Conservation (phyloP, 2,329 filamentous ascomycete species). For the Hirsutella rhossiliensis region DNA sequence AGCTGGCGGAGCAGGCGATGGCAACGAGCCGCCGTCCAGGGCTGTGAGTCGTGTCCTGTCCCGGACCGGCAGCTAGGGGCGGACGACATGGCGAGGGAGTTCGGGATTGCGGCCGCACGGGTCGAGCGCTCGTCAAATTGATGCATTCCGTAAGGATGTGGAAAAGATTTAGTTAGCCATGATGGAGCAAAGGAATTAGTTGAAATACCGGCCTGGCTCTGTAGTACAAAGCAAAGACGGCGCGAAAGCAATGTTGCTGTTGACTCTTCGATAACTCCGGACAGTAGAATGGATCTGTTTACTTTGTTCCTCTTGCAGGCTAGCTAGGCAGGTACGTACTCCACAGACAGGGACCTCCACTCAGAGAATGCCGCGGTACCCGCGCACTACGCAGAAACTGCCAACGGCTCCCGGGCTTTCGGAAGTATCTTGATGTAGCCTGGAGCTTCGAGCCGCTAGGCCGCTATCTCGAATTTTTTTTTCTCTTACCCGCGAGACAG, state of each 20-base stretch:
- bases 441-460: conserved; percentile 11
- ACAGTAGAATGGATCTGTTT: conserved; percentile 10
- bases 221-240: background rate
- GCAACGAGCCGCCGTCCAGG: conserved; percentile 36
- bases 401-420: background rate
- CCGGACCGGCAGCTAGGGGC: background rate
- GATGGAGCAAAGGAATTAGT: background rate
- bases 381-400: too few relatives aligned
- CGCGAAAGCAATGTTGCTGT: background rate
- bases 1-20: conserved; percentile 34
- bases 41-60: conserved; percentile 11
- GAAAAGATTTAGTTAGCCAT: too few relatives aligned
- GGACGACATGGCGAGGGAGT: background rate
- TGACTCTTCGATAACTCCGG: background rate
- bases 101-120: background rate
- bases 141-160: too few relatives aligned
- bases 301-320: conserved; percentile 16
- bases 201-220: background rate
- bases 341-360: too few relatives aligned
- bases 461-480: conserved; percentile 17
- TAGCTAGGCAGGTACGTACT: conserved; percentile 9
- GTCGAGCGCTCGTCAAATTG: too few relatives aligned
- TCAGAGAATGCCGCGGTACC: too few relatives aligned
- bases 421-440: background rate
- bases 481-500: conserved; percentile 11